Evolutionary conservation across 331 rosid genomes (phyloP), one percentile per base, ranked within the genome.

Genomic region (Phaseolus coccineus): DNA sequence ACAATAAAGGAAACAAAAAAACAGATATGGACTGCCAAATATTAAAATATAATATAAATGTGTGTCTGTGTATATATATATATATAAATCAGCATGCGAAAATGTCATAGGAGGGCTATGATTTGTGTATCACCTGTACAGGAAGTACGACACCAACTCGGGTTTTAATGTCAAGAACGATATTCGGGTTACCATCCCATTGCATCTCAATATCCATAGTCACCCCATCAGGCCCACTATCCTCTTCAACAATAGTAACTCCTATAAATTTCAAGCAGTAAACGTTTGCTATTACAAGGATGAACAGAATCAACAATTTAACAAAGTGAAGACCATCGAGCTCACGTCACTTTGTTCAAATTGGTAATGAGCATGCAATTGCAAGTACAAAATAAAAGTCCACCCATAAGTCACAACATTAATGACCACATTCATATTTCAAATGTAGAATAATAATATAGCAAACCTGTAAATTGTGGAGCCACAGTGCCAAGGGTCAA

Each of bases 171-270:
- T 86, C 97, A 79, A 94, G 92, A 53, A 89, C 83, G 65, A 94
- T 86, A 73, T 88, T 83, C 22, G 97, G 98, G 76, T 91, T 85
- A 53, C 98, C 98, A 85, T 94, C 98, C 98, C 98, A 94, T 57
- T 94, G 94, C 87, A 94, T 81, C 84, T 94, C 98, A 76, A 94
- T 72, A 88, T 94, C 97, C 87, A 94, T 72, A 14, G 97, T 92
- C 42, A 92, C 82, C 76, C 91, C 95, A 11, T 52, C 79, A 74
- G 77, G 9, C 40, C 84, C 90, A 78, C 91, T 81, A 68, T 90
- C 89, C 52, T 77, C 89, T 78, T 94, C 98, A 74, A 91, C 61
- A 31, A 92, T 84, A 42, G 89, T 37, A 84, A 92, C 84, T 78
- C 98, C 97, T 92, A 71, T 1, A 72, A 35, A 80, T 77, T 74